Percentiles rank a stretch among this genome's conserved stretches.
phyloP scores from a whole-genome alignment of 2,329 filamentous ascomycete genomes.

The Fusarium drepaniforme region DNA sequence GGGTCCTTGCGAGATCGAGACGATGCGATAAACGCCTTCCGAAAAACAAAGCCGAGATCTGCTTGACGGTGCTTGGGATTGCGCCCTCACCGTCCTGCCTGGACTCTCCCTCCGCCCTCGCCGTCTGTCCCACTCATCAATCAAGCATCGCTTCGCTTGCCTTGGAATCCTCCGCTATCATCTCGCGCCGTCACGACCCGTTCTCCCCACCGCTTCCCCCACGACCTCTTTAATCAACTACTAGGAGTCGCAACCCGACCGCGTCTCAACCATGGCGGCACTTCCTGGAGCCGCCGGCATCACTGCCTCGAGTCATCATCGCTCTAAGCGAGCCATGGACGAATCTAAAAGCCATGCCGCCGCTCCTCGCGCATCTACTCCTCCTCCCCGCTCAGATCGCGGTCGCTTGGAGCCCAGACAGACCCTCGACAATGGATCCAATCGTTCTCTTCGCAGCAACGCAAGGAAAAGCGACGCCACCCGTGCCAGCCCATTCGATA shows the following conservation, averaged over 20 bases:
- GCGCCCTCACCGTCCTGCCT: slow-evolving; percentile 38
- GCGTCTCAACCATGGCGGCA: slow-evolving; percentile 49
- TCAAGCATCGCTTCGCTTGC: slow-evolving; percentile 12
- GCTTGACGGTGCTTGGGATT: slow-evolving; percentile 42
- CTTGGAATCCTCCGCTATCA: slow-evolving; percentile 13
- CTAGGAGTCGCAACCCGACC: slow-evolving; percentile 17
- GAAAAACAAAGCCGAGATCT: slow-evolving; percentile 38
- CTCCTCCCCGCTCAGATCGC: slow-evolving; percentile 59
- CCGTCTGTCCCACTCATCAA: slow-evolving; percentile 5
- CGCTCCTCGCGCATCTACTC: slow-evolving; percentile 56
- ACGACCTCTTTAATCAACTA: slow-evolving; percentile 10
- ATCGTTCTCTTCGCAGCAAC: slow-evolving; percentile 51
- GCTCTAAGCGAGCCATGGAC: slow-evolving; percentile 49
- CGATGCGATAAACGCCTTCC: slow-evolving; percentile 43
- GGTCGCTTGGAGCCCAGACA: slow-evolving; percentile 57
- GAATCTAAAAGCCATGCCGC: slow-evolving; percentile 48
- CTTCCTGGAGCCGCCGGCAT: slow-evolving; percentile 46
- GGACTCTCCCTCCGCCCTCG: slow-evolving; percentile 19
- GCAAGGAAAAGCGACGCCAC: slow-evolving; percentile 52
- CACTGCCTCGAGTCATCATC: slow-evolving; percentile 47
- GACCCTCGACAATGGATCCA: slow-evolving; percentile 51
- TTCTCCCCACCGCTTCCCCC: slow-evolving; percentile 12
- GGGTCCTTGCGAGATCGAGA: slow-evolving; percentile 39
- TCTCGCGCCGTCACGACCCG: slow-evolving; percentile 13
- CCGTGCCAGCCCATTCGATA: slow-evolving; percentile 57